Base-by-base conservation (phyloP, 371 early-diverging fungal genomes). In the Mucor velutinosus region DNA sequence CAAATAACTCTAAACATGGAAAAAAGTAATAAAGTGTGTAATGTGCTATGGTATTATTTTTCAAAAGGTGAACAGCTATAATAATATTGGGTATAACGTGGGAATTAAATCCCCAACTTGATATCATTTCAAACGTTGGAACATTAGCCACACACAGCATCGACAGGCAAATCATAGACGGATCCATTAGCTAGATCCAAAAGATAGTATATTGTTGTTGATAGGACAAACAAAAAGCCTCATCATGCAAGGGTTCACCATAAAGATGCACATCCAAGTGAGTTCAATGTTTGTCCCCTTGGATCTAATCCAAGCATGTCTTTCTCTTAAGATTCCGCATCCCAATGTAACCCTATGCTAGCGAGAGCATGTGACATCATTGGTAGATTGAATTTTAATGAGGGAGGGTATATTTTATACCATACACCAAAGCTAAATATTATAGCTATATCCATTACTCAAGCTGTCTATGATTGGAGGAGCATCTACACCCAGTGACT, bases 351-450 rank as follows among this genome's bases (percentile, higher is more conserved):
- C 59, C 23, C 15, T 25, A 33, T 33, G n/a, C 4, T 21, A 37
- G 25, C 23, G 12, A 19, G 66, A 2, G 11, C 66, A 65, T 65
- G 51, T 65, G 66, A 65, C 51, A 65, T 65, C 59, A 59, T 59
- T 39, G 29, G 58, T 53, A 27, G 53, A 27, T 53, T 4, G 23
- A 17, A 5, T 27, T 53, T 12, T 27, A 58, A 33, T 35, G 29
- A 53, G 39, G 21, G 35, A 58, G 66, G 66, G 66, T 65, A 65
- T 65, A 65, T 65, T 65, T 65, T 35, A 35, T 49, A 35, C 49
- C 47, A 59, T 59, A 47, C 30, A 21, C 27, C 8, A 51, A 23
- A 53, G 53, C 14, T 47, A 12, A 12, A 5, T 49, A n/a, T 19
- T 30, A 61, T 37, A 37, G 39, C 37, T 59, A 59, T 37, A 39